Evolutionary conservation across 192 early-diverging fungal genomes (phyloP), one percentile per base, ranked within the genome.

Genomic region (Coemansia nantahalensis): DNA sequence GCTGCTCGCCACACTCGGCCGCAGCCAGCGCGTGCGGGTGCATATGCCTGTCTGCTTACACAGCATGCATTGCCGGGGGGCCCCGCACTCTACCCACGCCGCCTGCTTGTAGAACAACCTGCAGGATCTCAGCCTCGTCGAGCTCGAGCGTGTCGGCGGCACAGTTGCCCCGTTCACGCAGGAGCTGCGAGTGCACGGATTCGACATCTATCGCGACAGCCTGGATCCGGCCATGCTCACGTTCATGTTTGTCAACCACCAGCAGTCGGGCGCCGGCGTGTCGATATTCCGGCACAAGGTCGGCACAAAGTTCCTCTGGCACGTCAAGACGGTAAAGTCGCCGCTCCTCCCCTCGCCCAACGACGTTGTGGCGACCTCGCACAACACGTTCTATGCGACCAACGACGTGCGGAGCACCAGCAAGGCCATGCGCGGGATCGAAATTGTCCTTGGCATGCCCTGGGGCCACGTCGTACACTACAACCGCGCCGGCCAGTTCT

Each of bases 241-340:
- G 17, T 59, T 84, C 45, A 81, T 83, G 64, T 49, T 76, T 35
- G 62, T 84, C 26, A 84, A 84, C 61, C 83, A 84, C 54, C 79
- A 75, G 62, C 67, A 63, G 10, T 52, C 65, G 7, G 79, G 81
- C 16, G 65, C 62, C 37, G 81, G 68, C 9, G 45, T 84, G 21
- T 81, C 81, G 37, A 77, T 81, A 48, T 75, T 84, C 38, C 68
- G 61, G 35, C 81, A 84, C 37, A 54, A 11, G 3, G 45, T 82
- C 16, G 71, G 80, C 4, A 56, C 66, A 8, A 41, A 53, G 17
- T 57, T 53, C 18, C 54, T 82, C 1, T 50, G 61, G 45, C 62
- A 81, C 46, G 52, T 72, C 23, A 63, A 81, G 35, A 84, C 83
- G 1, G 65, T 82, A 10, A 57, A 63, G 33, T 79, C 80, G 28